Conservation (phyloP, 805 yeast genomes). For the Middelhovenomyces tepae region DNA sequence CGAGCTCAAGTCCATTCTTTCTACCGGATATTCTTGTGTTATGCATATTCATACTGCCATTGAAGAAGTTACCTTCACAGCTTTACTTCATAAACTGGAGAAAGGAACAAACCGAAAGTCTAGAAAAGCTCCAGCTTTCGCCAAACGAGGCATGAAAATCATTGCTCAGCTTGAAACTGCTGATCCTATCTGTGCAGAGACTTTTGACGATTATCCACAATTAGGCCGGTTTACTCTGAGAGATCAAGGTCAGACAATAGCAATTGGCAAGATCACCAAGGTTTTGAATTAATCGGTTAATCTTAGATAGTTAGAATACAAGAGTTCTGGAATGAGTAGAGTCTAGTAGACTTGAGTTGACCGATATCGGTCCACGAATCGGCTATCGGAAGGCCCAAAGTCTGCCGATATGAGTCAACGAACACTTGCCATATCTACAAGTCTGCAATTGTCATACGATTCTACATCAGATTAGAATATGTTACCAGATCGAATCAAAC, state of each 20-base stretch:
- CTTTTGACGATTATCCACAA: slow-evolving; percentile 87
- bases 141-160: slow-evolving; percentile 97
- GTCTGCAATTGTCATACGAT: no score
- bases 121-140: slow-evolving; percentile 96
- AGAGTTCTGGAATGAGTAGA: background rate
- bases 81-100: slow-evolving; percentile 84
- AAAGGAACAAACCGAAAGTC: slow-evolving; percentile 95
- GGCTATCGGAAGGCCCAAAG: no score
- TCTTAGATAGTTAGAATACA: no score
- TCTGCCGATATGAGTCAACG: no score
- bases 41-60: slow-evolving; percentile 99
- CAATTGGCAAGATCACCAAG: slow-evolving; percentile 95
- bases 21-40: slow-evolving; percentile 95
- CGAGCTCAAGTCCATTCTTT: slow-evolving; percentile 86
- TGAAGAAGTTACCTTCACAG: slow-evolving; percentile 81
- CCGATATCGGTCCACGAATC: no score
- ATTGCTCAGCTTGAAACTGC: slow-evolving; percentile 82
- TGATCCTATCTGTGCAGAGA: slow-evolving; percentile 89
- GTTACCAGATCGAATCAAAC: no score
- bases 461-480: no score
- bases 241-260: slow-evolving; percentile 97
- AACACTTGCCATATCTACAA: no score
- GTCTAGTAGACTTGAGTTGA: slow-evolving; percentile 7
- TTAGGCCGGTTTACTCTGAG: slow-evolving; percentile 96
- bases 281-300: slow-evolving; percentile 45